Conservation (phyloP, 352 stramenopile species). For the Thalassiosira mediterranea region DNA sequence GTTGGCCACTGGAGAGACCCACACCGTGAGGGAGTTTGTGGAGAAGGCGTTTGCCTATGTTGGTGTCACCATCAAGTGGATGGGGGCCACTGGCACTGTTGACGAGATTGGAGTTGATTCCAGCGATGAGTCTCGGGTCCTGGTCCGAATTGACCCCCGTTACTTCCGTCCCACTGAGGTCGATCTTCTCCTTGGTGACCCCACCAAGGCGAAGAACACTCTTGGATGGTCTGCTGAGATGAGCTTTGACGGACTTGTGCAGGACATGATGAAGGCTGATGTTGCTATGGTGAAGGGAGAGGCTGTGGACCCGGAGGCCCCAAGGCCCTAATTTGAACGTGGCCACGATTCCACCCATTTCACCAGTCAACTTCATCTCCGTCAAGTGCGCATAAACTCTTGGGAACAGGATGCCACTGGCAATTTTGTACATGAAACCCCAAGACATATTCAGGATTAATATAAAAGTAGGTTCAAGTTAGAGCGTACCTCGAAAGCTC, state of each 20-base stretch:
- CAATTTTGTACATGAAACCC: too few relatives aligned
- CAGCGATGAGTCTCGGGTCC: conserved; percentile 86
- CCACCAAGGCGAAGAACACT: conserved; percentile 90
- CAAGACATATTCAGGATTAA: too few relatives aligned
- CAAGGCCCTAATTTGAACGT: conserved; percentile 28
- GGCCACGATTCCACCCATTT: too few relatives aligned
- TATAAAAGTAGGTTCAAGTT: too few relatives aligned
- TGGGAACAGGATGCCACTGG: too few relatives aligned
- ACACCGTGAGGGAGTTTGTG: conserved; percentile 98
- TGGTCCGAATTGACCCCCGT: conserved; percentile 94
- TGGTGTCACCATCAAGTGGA: conserved; percentile 91
- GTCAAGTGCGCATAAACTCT: too few relatives aligned
- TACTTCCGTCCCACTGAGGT: conserved; percentile 99
- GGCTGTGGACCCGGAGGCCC: conserved; percentile 52
- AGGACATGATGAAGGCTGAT: conserved; percentile 96
- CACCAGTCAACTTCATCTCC: too few relatives aligned
- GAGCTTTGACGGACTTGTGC: conserved; percentile 91
- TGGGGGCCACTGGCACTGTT: conserved; percentile 87
- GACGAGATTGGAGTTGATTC: conserved; percentile 93
- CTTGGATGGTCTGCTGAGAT: conserved; percentile 92
- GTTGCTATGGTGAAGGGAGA: conserved; percentile 81
- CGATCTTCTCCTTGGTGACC: conserved; percentile 94
- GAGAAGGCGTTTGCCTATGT: conserved; percentile 93
- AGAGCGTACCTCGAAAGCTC: too few relatives aligned
- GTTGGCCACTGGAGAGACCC: conserved; percentile 94